Conservation (phyloP, 495 filamentous ascomycete species). For the Trichocladium antarcticum region DNA sequence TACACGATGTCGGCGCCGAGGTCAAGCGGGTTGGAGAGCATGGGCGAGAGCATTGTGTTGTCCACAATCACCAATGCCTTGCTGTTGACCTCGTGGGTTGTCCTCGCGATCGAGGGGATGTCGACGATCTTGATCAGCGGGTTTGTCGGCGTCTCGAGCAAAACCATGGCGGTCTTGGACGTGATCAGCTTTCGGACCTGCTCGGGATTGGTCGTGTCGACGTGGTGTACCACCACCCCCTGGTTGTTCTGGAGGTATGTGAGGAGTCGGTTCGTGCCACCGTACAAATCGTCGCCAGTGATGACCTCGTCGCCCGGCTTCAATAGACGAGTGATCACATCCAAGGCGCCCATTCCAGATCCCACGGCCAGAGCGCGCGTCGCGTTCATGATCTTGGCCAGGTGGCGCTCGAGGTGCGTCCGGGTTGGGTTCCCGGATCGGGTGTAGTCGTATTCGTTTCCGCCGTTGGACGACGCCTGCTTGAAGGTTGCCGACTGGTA, state of each 20-base stretch:
- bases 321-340: slow-evolving; percentile 90
- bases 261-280: slow-evolving; percentile 85
- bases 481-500: slow-evolving; percentile 99
- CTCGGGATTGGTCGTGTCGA: slow-evolving; percentile 74
- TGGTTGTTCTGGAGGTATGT: slow-evolving; percentile 80
- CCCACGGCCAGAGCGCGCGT: slow-evolving; percentile 82
- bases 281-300: slow-evolving; percentile 93
- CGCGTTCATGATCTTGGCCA: slow-evolving; percentile 97
- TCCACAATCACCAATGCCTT: slow-evolving; percentile 81
- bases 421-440: slow-evolving; percentile 93
- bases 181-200: slow-evolving; percentile 56
- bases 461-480: slow-evolving; percentile 64
- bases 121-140: slow-evolving; percentile 97
- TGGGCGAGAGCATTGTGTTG: slow-evolving; percentile 96
- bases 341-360: slow-evolving; percentile 92
- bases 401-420: slow-evolving; percentile 89
- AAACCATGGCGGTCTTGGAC: slow-evolving; percentile 83
- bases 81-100: slow-evolving; percentile 68
- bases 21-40: slow-evolving; percentile 83
- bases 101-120: slow-evolving; percentile 61
- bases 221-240: slow-evolving; percentile 88
- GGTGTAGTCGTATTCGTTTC: slow-evolving; percentile 95
- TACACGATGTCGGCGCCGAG: slow-evolving; percentile 93
- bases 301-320: slow-evolving; percentile 94
- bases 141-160: slow-evolving; percentile 94